Conservation (phyloP, 768 basidiomycete species). For the Lactifluus rugatus region DNA sequence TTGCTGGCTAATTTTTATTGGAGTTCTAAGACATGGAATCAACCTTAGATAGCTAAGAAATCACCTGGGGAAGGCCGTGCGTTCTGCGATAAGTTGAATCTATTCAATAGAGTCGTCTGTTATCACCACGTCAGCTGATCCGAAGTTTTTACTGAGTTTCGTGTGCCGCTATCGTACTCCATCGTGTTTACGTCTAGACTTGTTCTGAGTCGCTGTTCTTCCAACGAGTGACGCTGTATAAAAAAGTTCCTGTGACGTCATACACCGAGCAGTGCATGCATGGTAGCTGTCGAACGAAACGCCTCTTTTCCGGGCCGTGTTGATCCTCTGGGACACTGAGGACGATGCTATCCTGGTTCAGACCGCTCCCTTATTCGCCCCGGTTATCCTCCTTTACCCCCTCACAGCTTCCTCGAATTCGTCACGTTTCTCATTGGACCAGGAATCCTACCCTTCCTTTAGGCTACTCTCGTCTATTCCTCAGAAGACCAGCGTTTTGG, state of each 20-base stretch:
- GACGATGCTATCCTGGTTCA: conserved; percentile 25
- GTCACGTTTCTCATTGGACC: conserved; percentile 24
- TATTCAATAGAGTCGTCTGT: background rate
- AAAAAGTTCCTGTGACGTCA: background rate
- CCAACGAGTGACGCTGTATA: background rate
- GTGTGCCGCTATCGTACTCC: background rate
- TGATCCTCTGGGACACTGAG: background rate
- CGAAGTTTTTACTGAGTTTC: background rate
- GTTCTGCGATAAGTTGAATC: background rate
- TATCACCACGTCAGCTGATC: conserved; percentile 7
- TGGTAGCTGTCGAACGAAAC: background rate
- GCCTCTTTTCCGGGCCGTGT: background rate
- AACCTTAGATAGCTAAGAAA: background rate
- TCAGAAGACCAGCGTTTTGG: conserved; percentile 35
- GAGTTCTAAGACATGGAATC: background rate
- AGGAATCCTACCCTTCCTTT: conserved; percentile 18
- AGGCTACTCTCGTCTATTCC: conserved; percentile 24
- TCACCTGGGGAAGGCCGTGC: background rate
- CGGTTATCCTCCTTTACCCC: conserved; percentile 22
- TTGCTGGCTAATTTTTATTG: background rate
- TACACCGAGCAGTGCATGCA: background rate
- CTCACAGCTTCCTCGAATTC: conserved; percentile 8
- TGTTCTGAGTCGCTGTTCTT: background rate
- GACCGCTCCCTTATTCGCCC: conserved; percentile 19
- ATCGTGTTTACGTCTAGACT: background rate